Conservation (phyloP, 768 basidiomycete genomes). For the Leccinum subgranulosum region DNA sequence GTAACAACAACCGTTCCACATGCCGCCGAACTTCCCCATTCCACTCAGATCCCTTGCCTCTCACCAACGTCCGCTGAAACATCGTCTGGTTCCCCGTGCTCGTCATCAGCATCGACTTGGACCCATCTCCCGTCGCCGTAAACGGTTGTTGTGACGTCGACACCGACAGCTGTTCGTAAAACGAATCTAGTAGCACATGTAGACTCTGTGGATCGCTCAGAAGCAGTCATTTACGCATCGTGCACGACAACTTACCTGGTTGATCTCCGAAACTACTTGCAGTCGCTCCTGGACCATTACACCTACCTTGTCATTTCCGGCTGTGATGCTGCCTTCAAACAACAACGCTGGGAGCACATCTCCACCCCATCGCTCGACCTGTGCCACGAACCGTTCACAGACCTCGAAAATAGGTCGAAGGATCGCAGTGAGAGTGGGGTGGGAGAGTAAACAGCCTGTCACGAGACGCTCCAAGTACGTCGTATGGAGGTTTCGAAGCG, state of each 20-base stretch:
- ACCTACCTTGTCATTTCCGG: slow-evolving; percentile 57
- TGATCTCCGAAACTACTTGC: slow-evolving; percentile 68
- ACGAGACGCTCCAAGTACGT: slow-evolving; percentile 77
- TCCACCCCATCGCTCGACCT: slow-evolving; percentile 90
- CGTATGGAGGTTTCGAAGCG: slow-evolving; percentile 76
- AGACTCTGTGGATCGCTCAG: slow-evolving; percentile 49
- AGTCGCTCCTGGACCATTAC: slow-evolving; percentile 70
- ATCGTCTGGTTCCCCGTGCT: slow-evolving; percentile 47
- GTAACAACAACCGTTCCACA: slow-evolving; percentile 76
- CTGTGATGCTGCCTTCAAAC: slow-evolving; percentile 71
- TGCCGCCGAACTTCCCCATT: slow-evolving; percentile 73
- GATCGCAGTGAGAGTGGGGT: slow-evolving; percentile 55
- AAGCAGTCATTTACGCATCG: neutral
- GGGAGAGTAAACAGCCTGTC: slow-evolving; percentile 76
- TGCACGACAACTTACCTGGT: slow-evolving; percentile 48
- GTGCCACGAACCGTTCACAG: slow-evolving; percentile 83
- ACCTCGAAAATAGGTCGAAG: slow-evolving; percentile 74
- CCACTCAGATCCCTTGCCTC: slow-evolving; percentile 51
- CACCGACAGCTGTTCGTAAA: slow-evolving; percentile 76
- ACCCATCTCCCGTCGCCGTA: slow-evolving; percentile 57
- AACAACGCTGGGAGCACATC: slow-evolving; percentile 83
- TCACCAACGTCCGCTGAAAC: slow-evolving; percentile 49
- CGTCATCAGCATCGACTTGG: slow-evolving; percentile 66
- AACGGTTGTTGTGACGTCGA: slow-evolving; percentile 77
- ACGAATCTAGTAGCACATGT: slow-evolving; percentile 61